A percentile compares a stretch with the other conserved stretches of the same genome.
Conservation (phyloP, 1,284 basidiomycete genomes). For the Singerocomus inundabilis region DNA sequence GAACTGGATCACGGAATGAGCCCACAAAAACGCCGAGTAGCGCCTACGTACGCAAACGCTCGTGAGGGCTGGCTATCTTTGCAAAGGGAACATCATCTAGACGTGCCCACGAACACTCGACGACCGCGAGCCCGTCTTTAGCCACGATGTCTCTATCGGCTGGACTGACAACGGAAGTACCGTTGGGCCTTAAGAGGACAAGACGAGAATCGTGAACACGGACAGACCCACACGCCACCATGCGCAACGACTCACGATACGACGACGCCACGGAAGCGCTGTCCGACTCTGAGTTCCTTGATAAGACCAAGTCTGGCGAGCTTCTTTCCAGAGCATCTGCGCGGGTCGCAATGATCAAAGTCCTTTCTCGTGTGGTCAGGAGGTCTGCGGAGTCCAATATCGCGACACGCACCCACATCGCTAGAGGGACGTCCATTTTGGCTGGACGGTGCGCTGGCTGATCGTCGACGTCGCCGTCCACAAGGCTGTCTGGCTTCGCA, state of each 20-base stretch:
- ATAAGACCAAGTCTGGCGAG: conserved; percentile 85
- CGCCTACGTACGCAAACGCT: conserved; percentile 73
- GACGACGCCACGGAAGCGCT: conserved; percentile 88
- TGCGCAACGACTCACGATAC: conserved; percentile 69
- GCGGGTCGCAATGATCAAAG: conserved; percentile 96
- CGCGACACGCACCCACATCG: conserved; percentile 77
- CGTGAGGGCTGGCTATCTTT: conserved; percentile 91
- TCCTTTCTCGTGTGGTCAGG: conserved; percentile 52
- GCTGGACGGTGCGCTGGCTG: neutral
- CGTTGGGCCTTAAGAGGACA: conserved; percentile 69
- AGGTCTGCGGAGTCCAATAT: neutral
- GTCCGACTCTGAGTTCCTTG: conserved; percentile 80
- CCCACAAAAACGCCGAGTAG: neutral
- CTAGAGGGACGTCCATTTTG: conserved; percentile 66
- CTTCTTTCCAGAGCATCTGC: conserved; percentile 94
- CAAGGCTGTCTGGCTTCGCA: conserved; percentile 4
- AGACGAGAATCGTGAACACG: conserved; percentile 1
- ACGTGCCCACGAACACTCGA: conserved; percentile 97
- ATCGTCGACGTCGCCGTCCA: neutral
- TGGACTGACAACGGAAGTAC: conserved; percentile 77
- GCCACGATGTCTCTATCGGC: conserved; percentile 82
- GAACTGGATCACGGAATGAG: conserved; percentile 53
- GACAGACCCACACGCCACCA: neutral
- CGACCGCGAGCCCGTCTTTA: conserved; percentile 84
- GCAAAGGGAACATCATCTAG: conserved; percentile 92